Base-by-base conservation (phyloP, 2,329 filamentous ascomycete genomes). In the Colletotrichum sp. region DNA sequence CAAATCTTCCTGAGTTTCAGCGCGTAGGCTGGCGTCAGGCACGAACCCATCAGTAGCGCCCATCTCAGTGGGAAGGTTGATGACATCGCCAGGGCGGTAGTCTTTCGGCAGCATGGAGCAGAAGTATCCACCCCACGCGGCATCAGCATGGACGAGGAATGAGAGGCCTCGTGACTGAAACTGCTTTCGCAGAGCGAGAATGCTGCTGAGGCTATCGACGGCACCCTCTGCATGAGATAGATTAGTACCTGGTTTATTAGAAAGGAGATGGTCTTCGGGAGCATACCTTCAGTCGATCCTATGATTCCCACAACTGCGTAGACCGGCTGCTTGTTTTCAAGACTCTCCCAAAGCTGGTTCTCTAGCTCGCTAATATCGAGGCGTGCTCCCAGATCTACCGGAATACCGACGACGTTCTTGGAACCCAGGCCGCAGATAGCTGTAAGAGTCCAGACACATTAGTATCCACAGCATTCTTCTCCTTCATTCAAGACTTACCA, bases 111-210 rank as follows among this genome's bases (percentile, higher is more conserved):
- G 34, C 86, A 88, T 88, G 0, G 84, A 84, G 30, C 83, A 82
- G 71, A 89, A 89, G 70, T 89, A 89, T 0, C 88, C 88, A 21
- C 88, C 87, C 88, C 88, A 89, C 1, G 87, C 87, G 1, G 86
- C 88, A 75, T 89, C 88, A 2, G 82, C 86, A 68, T 89, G 88
- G 9, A 89, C 81, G 0, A 87, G 72, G 67, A 89, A 89, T 0
- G 86, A 88, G 0, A 89, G 78, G 0, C 87, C 87, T 21, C 82
- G 73, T 4, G 80, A 79, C 76, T 88, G 86, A 65, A 85, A 86
- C 24, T 83, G 78, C n/a, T 84, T 80, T 5, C 87, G 84, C 7
- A 89, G 78, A 1, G 79, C 77, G 4, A 89, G 64, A 21, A 89
- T 85, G 0, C 82, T 77, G 1, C 78, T 77, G 1, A 89, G 78